Base-by-base conservation (phyloP, 2,329 filamentous ascomycete genomes). In the Penicillium hesseltinei region DNA sequence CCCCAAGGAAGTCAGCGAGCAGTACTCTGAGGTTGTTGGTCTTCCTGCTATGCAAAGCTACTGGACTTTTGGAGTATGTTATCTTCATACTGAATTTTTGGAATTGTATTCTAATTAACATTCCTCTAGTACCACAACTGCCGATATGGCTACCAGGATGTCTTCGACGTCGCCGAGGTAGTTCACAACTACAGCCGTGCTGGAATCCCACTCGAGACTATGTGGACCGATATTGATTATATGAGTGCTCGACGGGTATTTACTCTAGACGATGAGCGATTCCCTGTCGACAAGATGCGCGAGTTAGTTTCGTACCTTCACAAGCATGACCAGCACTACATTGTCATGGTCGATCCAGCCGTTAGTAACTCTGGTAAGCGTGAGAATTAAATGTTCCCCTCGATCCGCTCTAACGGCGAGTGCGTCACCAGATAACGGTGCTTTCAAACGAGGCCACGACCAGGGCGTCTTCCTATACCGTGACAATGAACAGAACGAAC, bases 281-380 rank as follows among this genome's bases (percentile, higher is more conserved):
- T 73, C 58, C 73, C 75, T 0, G 29, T 77, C 1, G 54, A 70
- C 0, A 73, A 71, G 70, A 82, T 91, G 78, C 85, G 83, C 38
- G 82, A 88, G 63, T 75, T 92, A 1, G 85, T 88, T 23, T 77
- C 82, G 36, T 83, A 88, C 23, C 80, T 94, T 0, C 89, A 92
- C 66, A 71, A 75, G 7, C 81, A 85, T 55, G 74, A 88, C 42
- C 88, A 91, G 69, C 82, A 88, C 46, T 90, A 90, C 62, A 82
- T 91, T 31, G 76, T 92, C 46, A 94, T 94, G 85, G 88, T 93
- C 1, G 90, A 94, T 63, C 76, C 77, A 19, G 76, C 77, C 3
- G 78, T 84, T 3, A 73, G 71, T 56, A 59, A 65, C 8, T 71
- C 63, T 39, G 66, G 71, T 73, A 66, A 57, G 71, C 31, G 38